Percentiles rank a stretch among this genome's conserved stretches.
Evolutionary conservation across 1,284 basidiomycete genomes (phyloP).

Genomic region (Cutaneotrichosporon cavernicola): DNA sequence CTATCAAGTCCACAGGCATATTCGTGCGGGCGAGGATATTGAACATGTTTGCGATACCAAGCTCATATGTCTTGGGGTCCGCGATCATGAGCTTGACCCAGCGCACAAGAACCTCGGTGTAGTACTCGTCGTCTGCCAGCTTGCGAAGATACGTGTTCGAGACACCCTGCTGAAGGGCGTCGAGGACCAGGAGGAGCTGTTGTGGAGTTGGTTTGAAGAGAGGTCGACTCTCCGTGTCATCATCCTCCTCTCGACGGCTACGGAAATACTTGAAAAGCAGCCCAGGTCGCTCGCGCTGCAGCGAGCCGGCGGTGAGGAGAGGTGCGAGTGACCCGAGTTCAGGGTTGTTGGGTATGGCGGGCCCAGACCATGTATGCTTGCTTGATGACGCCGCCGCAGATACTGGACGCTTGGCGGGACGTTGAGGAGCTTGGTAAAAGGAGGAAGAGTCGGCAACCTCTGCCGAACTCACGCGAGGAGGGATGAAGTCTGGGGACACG

Average conservation of each 20-base stretch:
- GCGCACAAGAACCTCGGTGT: conserved; percentile 26
- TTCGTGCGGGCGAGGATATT: conserved; percentile 38
- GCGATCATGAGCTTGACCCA: conserved; percentile 30
- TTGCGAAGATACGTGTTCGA: conserved; percentile 29
- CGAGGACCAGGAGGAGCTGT: conserved; percentile 33
- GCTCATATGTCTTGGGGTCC: conserved; percentile 32
- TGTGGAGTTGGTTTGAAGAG: conserved; percentile 28
- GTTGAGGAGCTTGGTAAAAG: neutral
- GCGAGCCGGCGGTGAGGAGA: neutral
- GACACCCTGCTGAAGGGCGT: conserved; percentile 24
- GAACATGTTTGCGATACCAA: conserved; percentile 28
- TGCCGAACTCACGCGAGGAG: neutral
- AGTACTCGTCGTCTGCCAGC: conserved; percentile 36
- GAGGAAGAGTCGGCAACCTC: conserved; percentile 11
- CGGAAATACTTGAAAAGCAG: conserved; percentile 36
- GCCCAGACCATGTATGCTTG: conserved; percentile 1
- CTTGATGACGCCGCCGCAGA: neutral
- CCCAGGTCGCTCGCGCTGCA: conserved; percentile 25
- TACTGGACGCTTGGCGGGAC: neutral
- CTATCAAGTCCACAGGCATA: conserved; percentile 36
- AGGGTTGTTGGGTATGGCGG: conserved; percentile 5
- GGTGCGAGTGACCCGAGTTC: conserved; percentile 4
- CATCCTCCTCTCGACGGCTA: neutral
- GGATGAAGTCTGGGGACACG: neutral
- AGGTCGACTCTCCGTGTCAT: neutral